Evolutionary conservation across 176 grass and related monocot genomes (phyloP), one percentile per base, ranked within the genome.

Genomic region (Carex parvula): DNA sequence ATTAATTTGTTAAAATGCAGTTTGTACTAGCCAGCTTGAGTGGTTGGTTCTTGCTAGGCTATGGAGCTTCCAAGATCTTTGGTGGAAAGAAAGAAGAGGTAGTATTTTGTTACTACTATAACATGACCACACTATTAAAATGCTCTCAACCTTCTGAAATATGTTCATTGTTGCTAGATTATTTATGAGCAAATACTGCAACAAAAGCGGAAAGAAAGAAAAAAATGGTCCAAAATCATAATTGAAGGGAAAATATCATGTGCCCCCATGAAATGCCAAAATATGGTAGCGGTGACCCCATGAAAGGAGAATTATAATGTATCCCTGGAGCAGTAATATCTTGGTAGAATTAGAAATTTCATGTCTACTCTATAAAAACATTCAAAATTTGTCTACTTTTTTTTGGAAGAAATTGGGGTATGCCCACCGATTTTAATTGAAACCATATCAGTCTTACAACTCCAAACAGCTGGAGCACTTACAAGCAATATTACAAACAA

Each of bases 1-100:
- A 50, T 76, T 53, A n/a, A 64, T 67, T 46, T 79, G 61, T 13
- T 79, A 16, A 79, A 56, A 79, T 84, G 59, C 81, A 88, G 86
- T 88, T 88, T 68, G 86, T 88, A 18, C 80, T 88, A 54, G 69
- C 86, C 81, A 88, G 81, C 69, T 84, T 88, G 64, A 75, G 54
- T 84, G 86, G 86, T 54, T 88, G 86, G 86, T 70, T 60, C 17
- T 77, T 88, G 39, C 55, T 88, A 15, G 6, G 35, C 75, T 88
- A 88, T 60, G 70, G 86, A 78, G 86, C 79, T 71, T 78, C 41
- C 80, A 88, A 88, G 58, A n/a, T 76, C 17, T 88, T 88, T 84
- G 81, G 81, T 79, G 86, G 81, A 69, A 88, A 88, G 80, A 87
- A 79, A 81, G 61, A 80, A 84, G 82, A 82, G 71, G 71, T 76